These are phyloP conservation scores for Talaromyces sp. DNA, from an alignment of 2,329 filamentous ascomycete genomes.

Conservation along the genomic window DNA sequence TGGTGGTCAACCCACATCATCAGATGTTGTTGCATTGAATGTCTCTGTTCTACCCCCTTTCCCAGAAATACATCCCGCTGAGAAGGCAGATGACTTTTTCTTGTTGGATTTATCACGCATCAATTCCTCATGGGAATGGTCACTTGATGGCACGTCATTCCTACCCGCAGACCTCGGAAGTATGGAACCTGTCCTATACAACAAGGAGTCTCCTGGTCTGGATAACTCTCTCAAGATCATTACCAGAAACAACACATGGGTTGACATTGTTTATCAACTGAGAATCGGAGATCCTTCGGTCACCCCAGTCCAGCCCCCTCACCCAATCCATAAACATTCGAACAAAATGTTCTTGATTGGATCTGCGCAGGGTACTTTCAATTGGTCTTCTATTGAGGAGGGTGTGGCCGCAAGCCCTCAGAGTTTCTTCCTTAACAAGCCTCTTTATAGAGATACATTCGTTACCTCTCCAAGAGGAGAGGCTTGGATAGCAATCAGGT, in stretches of 20 bases:
- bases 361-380: conserved; percentile 49
- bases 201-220: conserved; percentile 35
- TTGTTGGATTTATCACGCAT: conserved; percentile 32
- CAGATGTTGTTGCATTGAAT: conserved; percentile 45
- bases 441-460: conserved; percentile 51
- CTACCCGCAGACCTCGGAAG: conserved; percentile 39
- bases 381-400: conserved; percentile 53
- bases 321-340: conserved; percentile 64
- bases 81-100: conserved; percentile 47
- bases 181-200: conserved; percentile 49
- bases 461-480: conserved; percentile 38
- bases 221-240: conserved; percentile 49
- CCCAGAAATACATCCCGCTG: conserved; percentile 45
- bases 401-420: conserved; percentile 48
- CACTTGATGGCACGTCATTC: conserved; percentile 51
- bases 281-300: conserved; percentile 23
- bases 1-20: conserved; percentile 44
- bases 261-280: conserved; percentile 53
- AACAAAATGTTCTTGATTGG: conserved; percentile 60
- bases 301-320: conserved; percentile 50
- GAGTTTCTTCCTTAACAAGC: conserved; percentile 57
- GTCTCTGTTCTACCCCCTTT: conserved; percentile 46
- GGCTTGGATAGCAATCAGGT: conserved; percentile 52
- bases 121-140: conserved; percentile 41
- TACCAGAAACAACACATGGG: conserved; percentile 50